These are phyloP conservation scores for Eurotiales sp. DNA, from an alignment of 2,329 filamentous ascomycete genomes.

Conservation along the genomic window DNA sequence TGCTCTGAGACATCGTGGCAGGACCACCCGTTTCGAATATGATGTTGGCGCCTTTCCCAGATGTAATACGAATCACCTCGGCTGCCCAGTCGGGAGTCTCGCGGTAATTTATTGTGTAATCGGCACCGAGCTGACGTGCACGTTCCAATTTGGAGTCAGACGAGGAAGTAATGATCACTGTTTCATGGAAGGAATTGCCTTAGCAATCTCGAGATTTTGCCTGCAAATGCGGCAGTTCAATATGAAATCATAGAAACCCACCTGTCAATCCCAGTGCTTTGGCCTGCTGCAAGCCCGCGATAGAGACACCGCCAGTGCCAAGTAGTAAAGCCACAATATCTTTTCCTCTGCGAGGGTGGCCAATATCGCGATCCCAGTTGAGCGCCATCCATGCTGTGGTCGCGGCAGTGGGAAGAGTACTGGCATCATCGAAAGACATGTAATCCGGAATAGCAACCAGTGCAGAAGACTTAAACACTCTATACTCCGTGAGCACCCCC, in stretches of 20 bases:
- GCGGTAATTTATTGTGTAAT: constrained; percentile 50
- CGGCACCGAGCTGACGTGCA: constrained; percentile 48
- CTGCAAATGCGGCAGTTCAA: neutral
- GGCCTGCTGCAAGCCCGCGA: constrained; percentile 45
- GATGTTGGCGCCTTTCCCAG: constrained; percentile 46
- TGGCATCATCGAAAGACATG: constrained; percentile 36
- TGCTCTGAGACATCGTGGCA: constrained; percentile 47
- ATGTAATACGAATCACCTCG: constrained; percentile 44
- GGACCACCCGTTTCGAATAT: constrained; percentile 51
- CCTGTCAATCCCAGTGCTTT: constrained; percentile 46
- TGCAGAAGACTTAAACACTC: constrained; percentile 37
- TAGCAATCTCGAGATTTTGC: neutral
- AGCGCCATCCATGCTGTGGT: constrained; percentile 52
- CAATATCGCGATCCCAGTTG: constrained; percentile 36
- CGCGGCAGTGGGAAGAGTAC: constrained; percentile 42
- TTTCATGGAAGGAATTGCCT: constrained; percentile 32
- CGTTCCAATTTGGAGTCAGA: constrained; percentile 48
- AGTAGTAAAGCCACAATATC: constrained; percentile 55
- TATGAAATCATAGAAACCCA: no score
- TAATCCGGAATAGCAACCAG: constrained; percentile 40
- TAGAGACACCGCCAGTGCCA: constrained; percentile 48
- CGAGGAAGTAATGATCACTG: constrained; percentile 50
- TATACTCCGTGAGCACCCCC: constrained; percentile 42
- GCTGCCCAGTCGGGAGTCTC: constrained; percentile 43
- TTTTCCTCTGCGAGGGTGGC: constrained; percentile 30